Evolutionary conservation across 306 rosid genomes (phyloP), one percentile per base, ranked within the genome.

Genomic region (Begonia loranthoides): DNA sequence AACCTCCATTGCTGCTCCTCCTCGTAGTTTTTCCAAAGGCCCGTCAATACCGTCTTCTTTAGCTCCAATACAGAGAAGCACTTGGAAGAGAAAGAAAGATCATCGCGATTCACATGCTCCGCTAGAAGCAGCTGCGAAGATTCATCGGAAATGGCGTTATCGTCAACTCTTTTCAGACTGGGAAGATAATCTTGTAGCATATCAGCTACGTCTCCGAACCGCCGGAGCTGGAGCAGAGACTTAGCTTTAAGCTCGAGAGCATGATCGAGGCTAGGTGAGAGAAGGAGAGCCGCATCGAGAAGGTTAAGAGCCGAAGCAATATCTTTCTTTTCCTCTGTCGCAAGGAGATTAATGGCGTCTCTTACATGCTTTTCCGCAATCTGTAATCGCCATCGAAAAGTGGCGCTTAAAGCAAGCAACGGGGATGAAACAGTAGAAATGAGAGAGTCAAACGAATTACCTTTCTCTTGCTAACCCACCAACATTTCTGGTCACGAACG

Each of bases 101-200:
- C 40, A 2, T 14, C 80, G 21, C 86, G 93, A 69, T 78, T 80
- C 38, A 83, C 82, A 59, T 83, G 83, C 38, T 90, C 97, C 40
- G 78, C 72, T 0, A 83, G 81, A 10, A 74, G 72, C 10, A 62
- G 77, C 57, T 81, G 94, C 9, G 95, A 84, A 1, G 81, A 74
- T 24, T 49, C 55, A 14, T 77, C 87, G 9, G 84, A 74, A 9
- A 76, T 65, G 0, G 80, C 71, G 19, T 86, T 92, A 2, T 86
- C 94, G 51, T 52, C 67, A 0, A 74, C 62, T 62, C 80, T 80
- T 67, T 70, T 86, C 22, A 86, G 70, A 68, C 96, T 86, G 1
- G 99, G 96, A 63, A 90, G 75, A 69, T 74, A 82, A 52, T 86
- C 99, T 54, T 86, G 99, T 17, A 90, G 96, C 96, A 90, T 82